Evolutionary conservation across 441 rosid species (phyloP).

Genomic region (Gossypium armourianum): DNA sequence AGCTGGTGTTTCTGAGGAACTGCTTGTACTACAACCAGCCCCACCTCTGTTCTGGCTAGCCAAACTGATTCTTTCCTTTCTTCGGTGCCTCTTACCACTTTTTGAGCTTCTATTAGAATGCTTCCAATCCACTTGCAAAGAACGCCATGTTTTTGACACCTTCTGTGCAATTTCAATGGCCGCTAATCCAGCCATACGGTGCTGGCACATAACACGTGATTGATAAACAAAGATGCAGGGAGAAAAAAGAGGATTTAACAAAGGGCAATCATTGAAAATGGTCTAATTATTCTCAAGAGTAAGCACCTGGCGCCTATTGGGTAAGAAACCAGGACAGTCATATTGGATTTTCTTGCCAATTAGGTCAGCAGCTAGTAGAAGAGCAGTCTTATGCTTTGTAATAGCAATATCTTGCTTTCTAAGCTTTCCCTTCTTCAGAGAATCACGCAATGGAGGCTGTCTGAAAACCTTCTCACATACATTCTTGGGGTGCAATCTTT

Average conservation of each 20-base stretch:
- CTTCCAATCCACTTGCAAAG: slow-evolving; percentile 62
- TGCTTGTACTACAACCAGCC: slow-evolving; percentile 86
- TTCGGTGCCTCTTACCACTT: slow-evolving; percentile 55
- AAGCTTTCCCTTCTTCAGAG: slow-evolving; percentile 75
- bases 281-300: background rate
- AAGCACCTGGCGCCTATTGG: slow-evolving; percentile 14
- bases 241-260: background rate
- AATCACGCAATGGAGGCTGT: slow-evolving; percentile 83
- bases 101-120: slow-evolving; percentile 49
- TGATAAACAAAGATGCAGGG: slow-evolving; percentile 10
- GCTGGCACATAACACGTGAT: slow-evolving; percentile 45
- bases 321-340: slow-evolving; percentile 10
- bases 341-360: slow-evolving; percentile 80
- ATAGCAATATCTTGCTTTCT: slow-evolving; percentile 75
- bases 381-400: slow-evolving; percentile 65
- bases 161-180: slow-evolving; percentile 85
- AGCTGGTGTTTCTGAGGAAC: slow-evolving; percentile 52
- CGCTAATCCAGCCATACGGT: slow-evolving; percentile 98
- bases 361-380: slow-evolving; percentile 70
- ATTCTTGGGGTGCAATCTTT: slow-evolving; percentile 84
- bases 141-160: slow-evolving; percentile 89
- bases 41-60: slow-evolving; percentile 94
- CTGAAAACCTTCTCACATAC: slow-evolving; percentile 94
- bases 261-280: background rate
- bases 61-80: slow-evolving; percentile 58